Base-by-base conservation (phyloP, 2,329 filamentous ascomycete species). In the Talaromyces rugulosus region DNA sequence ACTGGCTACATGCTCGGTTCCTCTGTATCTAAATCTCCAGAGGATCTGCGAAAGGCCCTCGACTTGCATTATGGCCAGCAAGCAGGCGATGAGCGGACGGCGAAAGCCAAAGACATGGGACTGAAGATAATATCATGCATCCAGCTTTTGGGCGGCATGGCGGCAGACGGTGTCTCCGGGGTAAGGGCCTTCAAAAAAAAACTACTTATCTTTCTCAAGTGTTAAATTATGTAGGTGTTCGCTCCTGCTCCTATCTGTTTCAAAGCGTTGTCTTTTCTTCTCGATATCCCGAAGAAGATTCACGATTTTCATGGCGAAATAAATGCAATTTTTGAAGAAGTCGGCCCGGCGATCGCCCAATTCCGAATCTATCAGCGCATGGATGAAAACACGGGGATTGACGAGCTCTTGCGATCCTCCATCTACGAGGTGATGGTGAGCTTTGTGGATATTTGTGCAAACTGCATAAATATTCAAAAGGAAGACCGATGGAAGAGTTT, bases 391-490 rank as follows among this genome's bases (percentile, higher is more conserved):
- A 40, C 31, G 2, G 33, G 54, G 2, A n/a, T 56, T 7, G 54
- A 56, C 23, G 31, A 40, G 8, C 4, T 34, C 33, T n/a, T 56
- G 31, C 54, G 31, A 12, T n/a, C 31, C 7, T 23, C 16, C 14
- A 56, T 56, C 23, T 28, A n/a, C 12, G 33, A 56, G n/a, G 33
- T 56, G 7, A 40, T 56, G 54, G 27, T 44, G 8, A 56, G 33
- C 12, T 56, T 56, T 12, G 16, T 56, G n/a, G 54, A 56, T 44
- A 56, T 56, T n/a, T 56, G 54, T 16, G 54, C 54, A 14, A 42
- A 40, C n/a, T 56, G 54, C 33, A 56, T 56, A 9, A 40, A 56
- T 28, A 23, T 56, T 18, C 54, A 56, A 12, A 40, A 56, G 34
- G 33, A 40, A 8, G 54, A n/a, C 23, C 44, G 6, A 56, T 56